Evolutionary conservation across 1,284 basidiomycete genomes (phyloP), one percentile per base, ranked within the genome.

Genomic region (Afroboletus lepidellus): DNA sequence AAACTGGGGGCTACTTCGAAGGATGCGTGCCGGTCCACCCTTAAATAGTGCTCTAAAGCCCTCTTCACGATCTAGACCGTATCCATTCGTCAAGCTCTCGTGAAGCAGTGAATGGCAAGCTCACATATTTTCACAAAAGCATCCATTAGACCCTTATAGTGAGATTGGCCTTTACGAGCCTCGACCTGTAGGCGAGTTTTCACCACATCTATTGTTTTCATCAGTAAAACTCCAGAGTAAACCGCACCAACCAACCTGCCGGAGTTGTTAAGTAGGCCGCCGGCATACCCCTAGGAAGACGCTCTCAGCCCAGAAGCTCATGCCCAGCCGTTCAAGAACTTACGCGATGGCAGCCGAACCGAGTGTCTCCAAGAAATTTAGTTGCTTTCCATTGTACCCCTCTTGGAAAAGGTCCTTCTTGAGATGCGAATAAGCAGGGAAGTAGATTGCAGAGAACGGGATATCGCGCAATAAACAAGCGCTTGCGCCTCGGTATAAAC

Each of bases 161-260:
- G 78, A 5, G 93, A 92, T 71, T 99, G 86, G 16, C 96, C 97
- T 62, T 91, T 89, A 57, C 89, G 82, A 32, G 94, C 90, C 72
- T 99, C 97, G n/a, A 94, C 88, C 71, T 99, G 97, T 58, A 99
- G 76, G 51, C 96, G 86, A n/a, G 96, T 99, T 81, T 99, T 99
- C 71, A 98, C 92, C 54, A 99, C 97, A 72, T 99, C 96, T 85
- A 72, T 29, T 62, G 2, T 29, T 48, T n/a, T 54, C 16, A 16
- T 70, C 44, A 67, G 52, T 37, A 30, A 25, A 36, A 25, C 37
- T 42, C 25, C 34, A 24, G 16, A 32, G 29, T 23, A 21, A 41
- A 37, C 37, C 3, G 15, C 39, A 61, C 67, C 33, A 47, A 56
- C 75, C 63, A 60, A 90, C 89, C 89, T 61, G 88, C 89, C 27